Base-by-base conservation (phyloP, 164 flowering plant genomes). In the Protea cynaroides region DNA sequence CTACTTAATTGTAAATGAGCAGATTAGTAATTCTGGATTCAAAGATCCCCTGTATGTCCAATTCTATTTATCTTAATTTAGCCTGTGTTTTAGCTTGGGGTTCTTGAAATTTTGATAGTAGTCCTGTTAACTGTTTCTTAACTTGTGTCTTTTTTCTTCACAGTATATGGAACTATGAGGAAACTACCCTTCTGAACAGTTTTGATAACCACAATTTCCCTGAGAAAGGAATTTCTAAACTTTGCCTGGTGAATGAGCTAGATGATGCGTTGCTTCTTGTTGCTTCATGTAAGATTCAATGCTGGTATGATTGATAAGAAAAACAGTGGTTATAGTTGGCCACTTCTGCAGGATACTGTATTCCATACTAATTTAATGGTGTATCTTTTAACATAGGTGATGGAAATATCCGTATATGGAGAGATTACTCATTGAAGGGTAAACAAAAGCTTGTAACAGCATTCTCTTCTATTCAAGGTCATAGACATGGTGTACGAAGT, bases 201-300 rank as follows among this genome's bases (percentile, higher is more conserved):
- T 53, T 53, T 21, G 56, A 21, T 12, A 53, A 53, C 25, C 56
- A 53, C 25, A 8, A 53, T 53, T 53, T 53, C 22, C 24, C 56
- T 53, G 56, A 53, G 9, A 53, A 53, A 53, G 56, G 56, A 53
- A 53, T 53, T 53, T 19, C 25, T 19, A 19, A 19, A 13, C 11
- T 53, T 8, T 91, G 95, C 71, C 92, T 94, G 62, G 76, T 91
- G 58, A 94, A 94, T 68, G 99, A 94, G 80, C 87, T 91, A 58
- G 97, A 91, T 76, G 96, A 88, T 68, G 86, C 95, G 76, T 79
- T 94, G 80, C 96, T 94, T 62, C 89, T 94, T 75, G 94, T 88
- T 77, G 56, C 56, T 53, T 53, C 56, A 53, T 53, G 56, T 53
- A 53, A 53, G 56, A 53, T 53, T 53, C 56, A 19, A 19, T 5